A percentile compares a stretch with the other conserved stretches of the same genome.
Evolutionary conservation across 2,329 filamentous ascomycete species (phyloP).

Genomic region (Pyrenophora teres): DNA sequence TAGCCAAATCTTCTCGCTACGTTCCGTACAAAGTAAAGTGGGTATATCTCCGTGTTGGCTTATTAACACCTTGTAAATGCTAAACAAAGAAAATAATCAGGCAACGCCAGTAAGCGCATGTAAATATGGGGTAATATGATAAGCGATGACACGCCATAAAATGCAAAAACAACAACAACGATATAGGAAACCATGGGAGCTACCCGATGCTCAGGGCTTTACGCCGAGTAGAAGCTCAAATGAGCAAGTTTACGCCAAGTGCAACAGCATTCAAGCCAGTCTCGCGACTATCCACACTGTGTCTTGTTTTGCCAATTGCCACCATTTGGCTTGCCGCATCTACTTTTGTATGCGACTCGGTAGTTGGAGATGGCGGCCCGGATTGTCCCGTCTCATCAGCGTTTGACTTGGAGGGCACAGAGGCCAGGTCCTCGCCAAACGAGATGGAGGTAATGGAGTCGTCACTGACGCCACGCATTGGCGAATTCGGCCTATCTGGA

Average conservation of each 20-base stretch:
- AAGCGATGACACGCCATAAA: too few relatives aligned
- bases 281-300: slow-evolving; percentile 28
- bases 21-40: slow-evolving; percentile 8
- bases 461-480: slow-evolving; percentile 36
- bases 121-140: too few relatives aligned
- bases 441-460: slow-evolving; percentile 40
- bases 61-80: slow-evolving; percentile 1
- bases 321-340: slow-evolving; percentile 29
- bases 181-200: too few relatives aligned
- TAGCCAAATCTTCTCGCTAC: background rate
- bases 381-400: slow-evolving; percentile 27
- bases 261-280: slow-evolving; percentile 25
- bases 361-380: slow-evolving; percentile 35
- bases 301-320: slow-evolving; percentile 26
- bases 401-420: slow-evolving; percentile 30
- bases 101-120: too few relatives aligned
- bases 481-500: slow-evolving; percentile 31
- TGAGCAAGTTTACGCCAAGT: slow-evolving; percentile 28
- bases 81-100: background rate
- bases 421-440: slow-evolving; percentile 41
- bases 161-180: too few relatives aligned
- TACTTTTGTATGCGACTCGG: slow-evolving; percentile 27
- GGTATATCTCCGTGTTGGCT: slow-evolving; percentile 4
- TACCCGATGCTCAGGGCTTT: too few relatives aligned
- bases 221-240: slow-evolving; percentile 17